A percentile compares a stretch with the other conserved stretches of the same genome.
Conservation (phyloP, 73 alveolate genomes). For the Paramecium primaurelia region DNA sequence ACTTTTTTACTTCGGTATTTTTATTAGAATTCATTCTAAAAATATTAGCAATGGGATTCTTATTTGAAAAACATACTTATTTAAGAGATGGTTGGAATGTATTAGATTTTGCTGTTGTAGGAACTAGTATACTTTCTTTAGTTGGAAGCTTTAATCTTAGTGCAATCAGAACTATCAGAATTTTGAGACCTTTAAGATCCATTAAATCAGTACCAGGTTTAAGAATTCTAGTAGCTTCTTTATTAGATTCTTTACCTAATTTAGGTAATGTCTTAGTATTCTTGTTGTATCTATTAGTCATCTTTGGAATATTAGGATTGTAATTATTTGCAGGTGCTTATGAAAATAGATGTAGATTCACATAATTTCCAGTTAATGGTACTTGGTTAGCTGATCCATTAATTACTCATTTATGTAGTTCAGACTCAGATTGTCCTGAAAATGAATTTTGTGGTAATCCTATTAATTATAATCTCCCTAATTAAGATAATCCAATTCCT, state of each 20-base stretch:
- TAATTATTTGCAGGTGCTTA: constrained; percentile 65
- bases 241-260: constrained; percentile 64
- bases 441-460: constrained; percentile 59
- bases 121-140: constrained; percentile 53
- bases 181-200: constrained; percentile 72
- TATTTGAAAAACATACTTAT: constrained; percentile 55
- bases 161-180: constrained; percentile 68
- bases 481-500: constrained; percentile 27
- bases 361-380: constrained; percentile 15
- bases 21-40: constrained; percentile 68
- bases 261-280: constrained; percentile 66
- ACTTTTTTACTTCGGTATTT: constrained; percentile 62
- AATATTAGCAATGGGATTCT: constrained; percentile 70
- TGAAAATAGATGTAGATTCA: constrained; percentile 63
- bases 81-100: constrained; percentile 81
- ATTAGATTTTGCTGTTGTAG: constrained; percentile 73
- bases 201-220: constrained; percentile 69
- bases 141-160: constrained; percentile 45
- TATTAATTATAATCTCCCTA: background rate
- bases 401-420: constrained; percentile 48
- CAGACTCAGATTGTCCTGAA: constrained; percentile 58
- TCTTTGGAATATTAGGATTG: constrained; percentile 74
- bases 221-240: constrained; percentile 52
- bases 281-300: constrained; percentile 63
- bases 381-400: constrained; percentile 55